Evolutionary conservation across 2,329 filamentous ascomycete species (phyloP), one percentile per base, ranked within the genome.

Genomic region (Metarhizium anisopliae): DNA sequence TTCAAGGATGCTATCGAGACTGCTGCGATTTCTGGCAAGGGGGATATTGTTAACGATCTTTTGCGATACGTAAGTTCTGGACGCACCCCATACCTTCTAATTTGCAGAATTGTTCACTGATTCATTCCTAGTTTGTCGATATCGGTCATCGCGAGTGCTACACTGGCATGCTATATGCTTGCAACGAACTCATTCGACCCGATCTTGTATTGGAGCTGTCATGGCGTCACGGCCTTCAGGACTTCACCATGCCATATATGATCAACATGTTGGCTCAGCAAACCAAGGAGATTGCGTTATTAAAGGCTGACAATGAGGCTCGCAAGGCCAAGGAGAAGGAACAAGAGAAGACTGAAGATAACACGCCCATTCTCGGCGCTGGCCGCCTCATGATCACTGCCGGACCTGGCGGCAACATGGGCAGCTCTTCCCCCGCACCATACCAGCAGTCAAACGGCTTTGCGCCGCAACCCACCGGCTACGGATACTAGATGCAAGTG

Each of bases 1-100:
- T 99, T 94, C 86, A 97, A 96, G 80, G 94, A 99, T 75, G 94
- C 95, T 30, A 97, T 99, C 60, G 94, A 99, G 80, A 99, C 94
- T 14, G 84, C 95, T 36, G 94, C 94, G 32, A 89, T 96, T 55
- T 97, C 93, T 53, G 80, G 82, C 69, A 97, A 97, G 82, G 70
- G 81, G 13, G 92, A 96, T 35, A 88, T 97, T 63, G 93, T 99
- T 45, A 94, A 97, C 74, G 94, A 99, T 65, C 80, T 99, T 50
- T 79, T 99, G 59, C 89, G 90, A 75, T 99, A 99, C 74, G 93
- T 96, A 84, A 87, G 93, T 90, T 59, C 54, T 53, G 42, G 29
- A 29, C 18, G 25, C 30, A 29, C 14, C 11, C n/a, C 3, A 29
- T 4, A 8, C 18, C 49, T 18, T 38, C 25, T 32, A 49, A 29